Base-by-base conservation (phyloP, 2,329 filamentous ascomycete genomes). In the Exophiala aquamarina region DNA sequence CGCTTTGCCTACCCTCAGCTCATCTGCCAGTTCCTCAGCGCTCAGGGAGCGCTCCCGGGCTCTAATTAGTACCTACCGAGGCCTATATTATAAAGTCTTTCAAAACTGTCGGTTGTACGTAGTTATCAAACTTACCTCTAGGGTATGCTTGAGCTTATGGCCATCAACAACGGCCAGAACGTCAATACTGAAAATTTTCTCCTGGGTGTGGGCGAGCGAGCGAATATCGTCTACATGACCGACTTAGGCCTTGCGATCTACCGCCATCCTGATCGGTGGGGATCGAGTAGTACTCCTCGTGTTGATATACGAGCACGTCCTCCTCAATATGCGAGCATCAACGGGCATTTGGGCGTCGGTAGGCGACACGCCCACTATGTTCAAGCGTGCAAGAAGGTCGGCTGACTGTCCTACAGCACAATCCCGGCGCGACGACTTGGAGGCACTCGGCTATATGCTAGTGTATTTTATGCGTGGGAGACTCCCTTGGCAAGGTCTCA, bases 401-500 rank as follows among this genome's bases (percentile, higher is more conserved):
- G 32, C 36, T 47, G 19, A 50, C 34, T 35, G 17, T 44, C 15
- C 26, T 42, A 15, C 41, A 53, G 51, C 43, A 21, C 51, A 50
- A 47, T 54, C 51, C 8, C 51, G 29, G 17, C 47, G 47, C 8
- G 51, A 54, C 28, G 51, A 50, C 26, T 14, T 57, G 37, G 55
- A 58, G 35, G 31, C 50, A 39, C 73, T 87, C 10, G 84, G 84
- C 15, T 84, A 87, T 63, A 83, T 87, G 32, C 86, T 87, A 67
- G 82, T 87, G 76, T 87, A 87, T 68, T 87, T 87, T 67, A 68
- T 87, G 35, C 76, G 83, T n/a, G 84, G 84, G 37, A 82, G 81
- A 6, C 73, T 87, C 44, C 83, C 84, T 28, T 87, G 84, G 83
- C 83, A 87, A 65, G 83, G 83, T 8, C 72, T 87, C 55, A 87